Base-by-base conservation (phyloP, 2,329 filamentous ascomycete species). In the Grosmannia clavigera region DNA sequence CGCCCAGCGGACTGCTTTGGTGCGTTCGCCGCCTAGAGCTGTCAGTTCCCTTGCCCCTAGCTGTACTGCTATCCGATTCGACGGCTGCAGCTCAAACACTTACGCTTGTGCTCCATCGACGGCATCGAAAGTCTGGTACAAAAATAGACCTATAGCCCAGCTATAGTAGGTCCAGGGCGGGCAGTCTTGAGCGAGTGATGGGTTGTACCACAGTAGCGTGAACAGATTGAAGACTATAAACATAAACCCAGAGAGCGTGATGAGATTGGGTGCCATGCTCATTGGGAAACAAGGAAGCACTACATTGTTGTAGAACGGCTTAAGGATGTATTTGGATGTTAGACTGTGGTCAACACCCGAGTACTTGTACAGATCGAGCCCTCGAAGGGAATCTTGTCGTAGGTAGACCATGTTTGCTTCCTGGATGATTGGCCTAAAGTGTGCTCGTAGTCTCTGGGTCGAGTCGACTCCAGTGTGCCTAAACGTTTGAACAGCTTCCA, bases 81-180 rank as follows among this genome's bases (percentile, higher is more conserved):
- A 33, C 31, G 3, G 35, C 22, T 2, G 16, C 38, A 16, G 12
- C 11, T 25, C 22, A 33, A 40, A 22, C 63, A 81, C 87, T 71
- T 79, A 90, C 85, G 94, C 94, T 72, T 99, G 94, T 35, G 87
- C 82, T 58, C 94, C 94, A 74, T 99, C 94, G 31, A 97, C 91
- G 2, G 92, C 94, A 74, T 99, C 94, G 74, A 99, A 96, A 1
- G 92, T 97, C 81, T 99, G 94, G 74, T 99, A 99, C 58, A 97
- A 73, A 72, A 97, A 96, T 65, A 99, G 75, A 2, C 94, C 94
- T 38, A 88, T 73, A 4, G 92, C 87, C 89, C 92, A 99, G 68
- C 84, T 88, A 66, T 87, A 88, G 77, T 99, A 99, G 19, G 99
- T 92, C 94, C 94, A 99, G 1, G 83, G 71, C 11, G 94, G 94